A percentile compares a stretch with the other conserved stretches of the same genome.
phyloP scores from a whole-genome alignment of 1,284 basidiomycete genomes.

The Cryptococcus sp. region DNA sequence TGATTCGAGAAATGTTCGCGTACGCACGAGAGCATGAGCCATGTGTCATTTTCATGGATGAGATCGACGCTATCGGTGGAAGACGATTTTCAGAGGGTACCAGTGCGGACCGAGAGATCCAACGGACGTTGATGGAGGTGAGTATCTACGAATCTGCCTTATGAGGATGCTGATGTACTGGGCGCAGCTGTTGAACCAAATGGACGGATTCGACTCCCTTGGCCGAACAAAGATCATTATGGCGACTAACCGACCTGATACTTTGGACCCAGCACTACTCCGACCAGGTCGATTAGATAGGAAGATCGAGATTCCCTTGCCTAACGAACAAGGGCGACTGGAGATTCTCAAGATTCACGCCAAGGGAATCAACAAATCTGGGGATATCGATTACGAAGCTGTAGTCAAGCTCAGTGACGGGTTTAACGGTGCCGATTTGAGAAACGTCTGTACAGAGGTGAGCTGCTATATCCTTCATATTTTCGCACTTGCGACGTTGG shows the following conservation, averaged over 20 bases:
- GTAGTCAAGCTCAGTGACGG: constrained; percentile 93
- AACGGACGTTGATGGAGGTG: constrained; percentile 98
- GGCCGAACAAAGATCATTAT: constrained; percentile 97
- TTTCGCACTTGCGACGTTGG: background rate
- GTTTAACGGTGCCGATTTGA: constrained; percentile 93
- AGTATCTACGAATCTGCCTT: constrained; percentile 17
- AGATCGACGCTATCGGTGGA: constrained; percentile 97
- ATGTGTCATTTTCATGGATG: constrained; percentile 71
- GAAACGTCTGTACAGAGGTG: constrained; percentile 91
- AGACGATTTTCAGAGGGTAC: constrained; percentile 98
- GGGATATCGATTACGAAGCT: constrained; percentile 93
- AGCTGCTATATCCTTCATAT: constrained; percentile 1
- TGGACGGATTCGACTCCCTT: constrained; percentile 98
- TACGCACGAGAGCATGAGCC: constrained; percentile 97
- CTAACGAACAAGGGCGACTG: constrained; percentile 89
- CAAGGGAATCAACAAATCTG: constrained; percentile 89
- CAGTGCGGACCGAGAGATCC: constrained; percentile 97
- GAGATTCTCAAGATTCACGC: constrained; percentile 99
- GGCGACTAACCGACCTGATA: constrained; percentile 96
- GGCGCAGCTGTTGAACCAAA: constrained; percentile 86
- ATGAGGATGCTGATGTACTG: background rate
- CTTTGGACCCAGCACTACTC: constrained; percentile 93
- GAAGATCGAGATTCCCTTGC: constrained; percentile 97
- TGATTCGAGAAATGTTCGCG: constrained; percentile 97
- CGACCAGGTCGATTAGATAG: constrained; percentile 94